phyloP scores from a whole-genome alignment of 768 basidiomycete species.

The Pisolithus tinctorius region DNA sequence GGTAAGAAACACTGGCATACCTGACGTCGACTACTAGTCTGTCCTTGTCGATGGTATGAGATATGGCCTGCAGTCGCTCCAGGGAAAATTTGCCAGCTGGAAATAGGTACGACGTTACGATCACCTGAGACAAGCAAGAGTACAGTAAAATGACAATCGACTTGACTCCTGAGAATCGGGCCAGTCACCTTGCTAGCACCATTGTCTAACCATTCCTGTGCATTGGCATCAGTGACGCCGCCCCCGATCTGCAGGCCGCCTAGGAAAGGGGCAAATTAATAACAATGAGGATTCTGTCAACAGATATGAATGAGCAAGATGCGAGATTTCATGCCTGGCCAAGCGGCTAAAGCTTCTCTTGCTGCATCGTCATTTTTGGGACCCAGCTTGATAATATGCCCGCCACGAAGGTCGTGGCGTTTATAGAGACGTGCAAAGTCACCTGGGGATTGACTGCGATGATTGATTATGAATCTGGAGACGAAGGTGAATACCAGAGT shows the following conservation, averaged over 20 bases:
- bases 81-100: slow-evolving; percentile 72
- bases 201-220: slow-evolving; percentile 73
- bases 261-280: slow-evolving; percentile 20
- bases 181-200: slow-evolving; percentile 81
- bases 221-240: slow-evolving; percentile 80
- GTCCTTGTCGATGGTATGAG: slow-evolving; percentile 69
- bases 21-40: slow-evolving; percentile 91
- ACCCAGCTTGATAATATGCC: slow-evolving; percentile 96
- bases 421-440: slow-evolving; percentile 80
- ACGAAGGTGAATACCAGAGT: not conserved
- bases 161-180: not conserved
- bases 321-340: slow-evolving; percentile 55
- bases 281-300: not conserved
- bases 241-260: slow-evolving; percentile 89
- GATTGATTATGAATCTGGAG: slow-evolving; percentile 6
- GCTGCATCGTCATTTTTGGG: slow-evolving; percentile 88
- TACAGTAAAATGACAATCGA: slow-evolving; percentile 2
- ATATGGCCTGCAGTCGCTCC: slow-evolving; percentile 59
- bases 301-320: slow-evolving; percentile 2
- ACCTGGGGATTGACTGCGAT: slow-evolving; percentile 61
- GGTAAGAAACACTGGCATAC: slow-evolving; percentile 32
- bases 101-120: slow-evolving; percentile 96
- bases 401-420: slow-evolving; percentile 63
- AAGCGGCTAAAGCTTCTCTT: slow-evolving; percentile 68
- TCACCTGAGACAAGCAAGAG: slow-evolving; percentile 54